Base-by-base conservation (phyloP, 768 basidiomycete species). In the Mycena pura region DNA sequence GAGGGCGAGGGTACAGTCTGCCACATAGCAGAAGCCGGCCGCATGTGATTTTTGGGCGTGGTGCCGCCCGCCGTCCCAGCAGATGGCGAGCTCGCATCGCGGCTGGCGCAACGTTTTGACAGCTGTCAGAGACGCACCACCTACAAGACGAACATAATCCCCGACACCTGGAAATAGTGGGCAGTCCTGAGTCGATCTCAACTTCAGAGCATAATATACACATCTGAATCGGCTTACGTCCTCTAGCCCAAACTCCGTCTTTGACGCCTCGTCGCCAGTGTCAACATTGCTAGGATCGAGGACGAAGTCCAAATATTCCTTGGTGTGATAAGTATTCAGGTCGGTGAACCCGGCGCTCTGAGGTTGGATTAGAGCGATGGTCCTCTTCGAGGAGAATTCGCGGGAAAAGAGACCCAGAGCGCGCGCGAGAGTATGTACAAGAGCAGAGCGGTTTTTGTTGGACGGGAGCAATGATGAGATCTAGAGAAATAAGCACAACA, bases 11-110 rank as follows among this genome's bases (percentile, higher is more conserved):
- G 95, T 84, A 54, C 90, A 88, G 70, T 98, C 96, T 2, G 93
- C 91, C 21, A 98, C 91, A 70, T 97, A 99, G 78, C 96, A 99
- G 75, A 92, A 99, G 0, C 96, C 96, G 4, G 91, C 86, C 0
- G 95, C 95, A 40, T 78, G 80, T 0, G 85, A 81, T 70, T 92
- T 90, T 49, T 87, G 84, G 0, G 92, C 92, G 68, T 97, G 96
- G 68, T 96, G 96, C 68, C 95, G 82, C 49, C 96, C 96, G 15
- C 96, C 96, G 66, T 96, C 95, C 95, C 96, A 97, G 70, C 85
- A 88, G 40, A 99, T 85, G 0, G 90, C 86, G 27, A 92, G 74
- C 27, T 91, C 82, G 5, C 83, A 82, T 2, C 77, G 41, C 14
- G 77, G 74, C 11, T 82, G 75, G 24, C 79, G 77, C 3, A 98